Base-by-base conservation (phyloP, 176 grass and related monocot species). In the Pharus latifolius region DNA sequence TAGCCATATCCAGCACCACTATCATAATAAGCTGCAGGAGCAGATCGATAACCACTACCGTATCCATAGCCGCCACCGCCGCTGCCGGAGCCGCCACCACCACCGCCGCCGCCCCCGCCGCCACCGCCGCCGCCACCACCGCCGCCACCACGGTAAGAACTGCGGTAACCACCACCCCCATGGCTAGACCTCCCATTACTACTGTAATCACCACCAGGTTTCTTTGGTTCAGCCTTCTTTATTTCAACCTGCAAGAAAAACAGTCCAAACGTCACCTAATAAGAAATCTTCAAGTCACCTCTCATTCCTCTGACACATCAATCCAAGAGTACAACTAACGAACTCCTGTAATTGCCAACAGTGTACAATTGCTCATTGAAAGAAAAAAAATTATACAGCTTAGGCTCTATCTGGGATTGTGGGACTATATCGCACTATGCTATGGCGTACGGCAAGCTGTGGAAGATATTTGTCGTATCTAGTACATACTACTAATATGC, bases 211-310 rank as follows among this genome's bases (percentile, higher is more conserved):
- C 81, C 84, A 15, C 73, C 72, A 75, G 80, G 83, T 77, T 89
- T 99, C 82, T 94, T 99, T 55, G 95, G 95, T 71, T 99, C 95
- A 4, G 95, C 95, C 73, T 90, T 94, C 82, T 99, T 99, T 73
- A 99, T 94, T 79, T 99, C 95, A 83, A 99, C 95, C 95, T 99
- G 90, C 27, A 60, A 38, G 16, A 50, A 19, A 45, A 44, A 30
- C 43, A 41, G 16, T 69, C 11, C 9, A 74, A 32, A 53, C 55
- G 7, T 42, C 27, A 63, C 28, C 25, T 12, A 29, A 58, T n/a
- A 60, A 35, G 9, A n/a, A n/a, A 50, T 37, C 59, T n/a, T 15
- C 54, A 60, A 52, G 48, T 18, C 60, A 59, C 14, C n/a, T n/a
- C n/a, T n/a, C n/a, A n/a, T n/a, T n/a, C n/a, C n/a, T n/a, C n/a